Evolutionary conservation across 331 rosid species (phyloP), one percentile per base, ranked within the genome.

Genomic region (Prunus yedoensis): DNA sequence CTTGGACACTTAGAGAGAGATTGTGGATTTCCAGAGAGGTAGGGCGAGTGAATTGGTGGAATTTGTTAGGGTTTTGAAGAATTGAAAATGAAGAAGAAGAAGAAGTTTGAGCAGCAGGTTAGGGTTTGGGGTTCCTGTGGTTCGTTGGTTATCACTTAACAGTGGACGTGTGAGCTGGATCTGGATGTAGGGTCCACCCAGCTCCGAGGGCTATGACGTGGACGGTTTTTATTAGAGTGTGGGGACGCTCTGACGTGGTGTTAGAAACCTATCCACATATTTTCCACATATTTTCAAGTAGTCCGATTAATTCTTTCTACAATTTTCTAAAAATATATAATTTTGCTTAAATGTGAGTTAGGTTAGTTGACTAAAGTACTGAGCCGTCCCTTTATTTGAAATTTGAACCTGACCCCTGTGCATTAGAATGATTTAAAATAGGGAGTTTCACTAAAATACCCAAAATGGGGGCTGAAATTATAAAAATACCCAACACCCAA

Each of bases 21-120:
- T 11, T 27, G 45, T 20, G 75, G 53, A 27, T 47, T 68, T 58
- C 15, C 17, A 27, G 14, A 5, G 58, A 20, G 21, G 15, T 30
- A 18, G 15, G 11, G 66, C 16, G 27, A 8, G 20, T 12, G 68
- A 16, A 47, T 64, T 64, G 70, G 46, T 2, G 38, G 54, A 71
- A 61, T 75, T 32, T 62, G 58, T 16, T 76, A 74, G 76, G 80
- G 79, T 47, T 71, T 70, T 62, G 50, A 43, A 51, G 53, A 54
- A 59, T 25, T 59, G 68, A 25, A 27, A 50, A n/a, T 13, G 78
- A 66, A 9, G 77, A 46, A 1, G 77, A 46, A 1, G 17, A 11
- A 47, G 56, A 16, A 43, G 47, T 70, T 71, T 72, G 73, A 20
- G 74, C 10, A 23, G 43, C 70, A 61, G 70, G 73, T 75, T 80